These are phyloP conservation scores for Blepharisma stoltei DNA, from an alignment of 73 alveolate species.

Conservation along the genomic window DNA sequence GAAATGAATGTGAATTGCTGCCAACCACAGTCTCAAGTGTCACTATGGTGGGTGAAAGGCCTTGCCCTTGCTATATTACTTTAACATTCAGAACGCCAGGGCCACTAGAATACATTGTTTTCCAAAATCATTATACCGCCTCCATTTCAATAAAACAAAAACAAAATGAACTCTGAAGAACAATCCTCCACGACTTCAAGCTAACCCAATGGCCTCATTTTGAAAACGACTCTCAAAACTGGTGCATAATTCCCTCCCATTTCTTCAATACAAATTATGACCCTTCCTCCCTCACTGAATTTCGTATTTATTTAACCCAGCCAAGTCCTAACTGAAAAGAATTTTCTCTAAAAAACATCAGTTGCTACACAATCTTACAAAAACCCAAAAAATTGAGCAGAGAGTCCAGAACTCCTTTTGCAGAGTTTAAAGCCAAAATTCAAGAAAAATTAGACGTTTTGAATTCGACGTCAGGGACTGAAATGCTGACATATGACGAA, in stretches of 20 bases:
- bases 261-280: not conserved
- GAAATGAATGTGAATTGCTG: not conserved
- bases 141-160: not conserved
- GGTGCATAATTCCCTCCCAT: not conserved
- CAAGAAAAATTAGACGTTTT: constrained; percentile 11
- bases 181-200: constrained; percentile 1
- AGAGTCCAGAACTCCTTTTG: not conserved
- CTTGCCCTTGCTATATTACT: constrained; percentile 3
- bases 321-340: constrained; percentile 23
- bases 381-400: not conserved
- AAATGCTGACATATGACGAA: constrained; percentile 9
- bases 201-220: constrained; percentile 13
- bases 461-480: constrained; percentile 5
- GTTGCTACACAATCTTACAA: not conserved
- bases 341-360: not conserved
- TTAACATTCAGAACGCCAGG: not conserved
- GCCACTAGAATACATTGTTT: constrained; percentile 13
- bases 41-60: not conserved
- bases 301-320: constrained; percentile 14
- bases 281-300: not conserved
- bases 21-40: not conserved
- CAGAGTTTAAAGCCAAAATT: not conserved
- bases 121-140: constrained; percentile 1
- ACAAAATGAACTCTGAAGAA: not conserved
- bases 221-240: constrained; percentile 9